These are phyloP conservation scores for Pichia exigua DNA, from an alignment of 805 yeast genomes.

Conservation along the genomic window DNA sequence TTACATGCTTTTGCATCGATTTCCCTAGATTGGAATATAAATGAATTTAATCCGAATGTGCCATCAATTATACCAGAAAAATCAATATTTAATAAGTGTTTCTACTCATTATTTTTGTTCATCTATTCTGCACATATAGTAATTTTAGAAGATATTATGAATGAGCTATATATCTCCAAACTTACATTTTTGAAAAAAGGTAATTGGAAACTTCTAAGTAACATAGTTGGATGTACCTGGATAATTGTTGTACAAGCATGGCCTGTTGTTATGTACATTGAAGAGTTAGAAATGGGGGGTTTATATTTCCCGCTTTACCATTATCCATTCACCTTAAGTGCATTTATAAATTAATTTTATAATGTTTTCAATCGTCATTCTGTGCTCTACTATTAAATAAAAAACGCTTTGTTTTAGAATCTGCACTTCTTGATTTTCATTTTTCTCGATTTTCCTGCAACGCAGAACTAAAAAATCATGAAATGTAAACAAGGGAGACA, in stretches of 20 bases:
- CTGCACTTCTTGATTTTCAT: too few species aligned
- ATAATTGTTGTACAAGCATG: not conserved
- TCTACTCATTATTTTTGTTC: constrained; percentile 2
- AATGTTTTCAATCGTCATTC: too few species aligned
- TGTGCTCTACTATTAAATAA: too few species aligned
- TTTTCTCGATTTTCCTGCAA: not conserved
- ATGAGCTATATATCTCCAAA: not conserved
- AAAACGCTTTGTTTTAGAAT: too few species aligned
- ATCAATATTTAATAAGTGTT: not conserved
- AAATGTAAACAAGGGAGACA: constrained; percentile 1
- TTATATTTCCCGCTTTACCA: not conserved
- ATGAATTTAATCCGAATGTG: not conserved
- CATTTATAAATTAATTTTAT: not conserved
- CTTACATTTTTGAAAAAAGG: not conserved
- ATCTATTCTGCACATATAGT: constrained; percentile 1
- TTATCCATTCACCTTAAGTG: not conserved
- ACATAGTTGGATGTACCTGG: not conserved
- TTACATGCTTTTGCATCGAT: constrained; percentile 1
- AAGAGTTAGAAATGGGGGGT: constrained; percentile 2
- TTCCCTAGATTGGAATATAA: not conserved
- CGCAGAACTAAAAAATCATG: not conserved
- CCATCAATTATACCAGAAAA: not conserved
- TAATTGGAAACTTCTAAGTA: not conserved
- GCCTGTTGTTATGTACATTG: not conserved
- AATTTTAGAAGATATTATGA: not conserved